phyloP scores from a whole-genome alignment of 2,329 filamentous ascomycete genomes.

The Claviceps pusilla region DNA sequence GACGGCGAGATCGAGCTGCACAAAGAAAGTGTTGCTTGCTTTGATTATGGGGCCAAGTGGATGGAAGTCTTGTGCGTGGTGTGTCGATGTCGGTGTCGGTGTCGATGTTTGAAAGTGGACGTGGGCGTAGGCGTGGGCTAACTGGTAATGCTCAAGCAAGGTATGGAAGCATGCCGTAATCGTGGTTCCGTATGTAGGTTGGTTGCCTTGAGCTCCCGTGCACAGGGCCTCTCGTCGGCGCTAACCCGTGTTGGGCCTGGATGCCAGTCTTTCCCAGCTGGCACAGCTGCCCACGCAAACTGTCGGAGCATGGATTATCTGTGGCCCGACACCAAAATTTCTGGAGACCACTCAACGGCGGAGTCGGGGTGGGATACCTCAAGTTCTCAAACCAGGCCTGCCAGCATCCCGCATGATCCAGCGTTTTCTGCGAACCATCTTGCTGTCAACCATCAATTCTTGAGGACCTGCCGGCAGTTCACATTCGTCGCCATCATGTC shows the following conservation, averaged over 20 bases:
- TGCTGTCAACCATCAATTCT: constrained; percentile 16
- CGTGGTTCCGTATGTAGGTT: constrained; percentile 1
- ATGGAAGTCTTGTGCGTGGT: not conserved
- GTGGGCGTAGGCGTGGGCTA: not conserved
- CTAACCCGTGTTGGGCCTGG: constrained; percentile 12
- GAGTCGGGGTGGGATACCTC: constrained; percentile 28
- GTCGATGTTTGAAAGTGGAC: too few species aligned
- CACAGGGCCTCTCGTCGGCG: constrained; percentile 9
- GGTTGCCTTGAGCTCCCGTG: constrained; percentile 24
- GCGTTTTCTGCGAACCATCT: constrained; percentile 15
- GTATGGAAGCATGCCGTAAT: constrained; percentile 26
- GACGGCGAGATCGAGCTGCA: not conserved
- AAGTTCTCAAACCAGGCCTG: constrained; percentile 19
- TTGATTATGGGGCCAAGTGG: not conserved
- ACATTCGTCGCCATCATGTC: constrained; percentile 31
- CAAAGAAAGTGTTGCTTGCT: not conserved
- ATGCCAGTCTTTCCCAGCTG: constrained; percentile 2
- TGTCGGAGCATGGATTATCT: constrained; percentile 26
- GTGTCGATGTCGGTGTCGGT: not conserved
- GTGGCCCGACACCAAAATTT: constrained; percentile 26
- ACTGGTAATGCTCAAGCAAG: constrained; percentile 15
- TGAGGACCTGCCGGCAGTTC: constrained; percentile 12
- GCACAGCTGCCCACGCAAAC: constrained; percentile 2
- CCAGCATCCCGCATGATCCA: constrained; percentile 11
- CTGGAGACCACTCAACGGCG: constrained; percentile 17